phyloP scores from a whole-genome alignment of 148 eudicot species.

The Mesembryanthemum crystallinum region DNA sequence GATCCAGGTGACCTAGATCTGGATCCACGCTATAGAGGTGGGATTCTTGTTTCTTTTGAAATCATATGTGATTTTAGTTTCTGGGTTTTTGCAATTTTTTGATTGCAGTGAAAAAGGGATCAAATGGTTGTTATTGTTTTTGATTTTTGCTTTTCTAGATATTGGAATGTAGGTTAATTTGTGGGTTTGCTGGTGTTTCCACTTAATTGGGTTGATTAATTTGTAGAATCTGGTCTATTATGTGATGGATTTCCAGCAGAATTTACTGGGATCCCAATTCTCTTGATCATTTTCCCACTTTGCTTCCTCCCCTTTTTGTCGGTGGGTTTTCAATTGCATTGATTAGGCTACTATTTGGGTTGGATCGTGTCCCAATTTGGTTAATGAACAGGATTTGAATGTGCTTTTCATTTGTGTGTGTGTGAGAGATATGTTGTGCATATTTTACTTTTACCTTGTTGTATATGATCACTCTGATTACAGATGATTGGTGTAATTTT shows the following conservation, averaged over 20 bases:
- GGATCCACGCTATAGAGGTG: slow-evolving; percentile 64
- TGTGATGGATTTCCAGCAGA: slow-evolving; percentile 8
- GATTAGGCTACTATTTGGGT: slow-evolving; percentile 17
- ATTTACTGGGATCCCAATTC: slow-evolving; percentile 7
- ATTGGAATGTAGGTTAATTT: slow-evolving; percentile 8
- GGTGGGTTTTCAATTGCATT: slow-evolving; percentile 31
- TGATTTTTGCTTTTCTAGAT: background rate
- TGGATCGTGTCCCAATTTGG: slow-evolving; percentile 13
- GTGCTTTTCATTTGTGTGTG: background rate
- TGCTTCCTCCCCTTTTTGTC: slow-evolving; percentile 7
- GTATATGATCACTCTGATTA: slow-evolving; percentile 10
- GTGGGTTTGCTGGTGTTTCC: background rate
- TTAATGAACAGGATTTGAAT: background rate
- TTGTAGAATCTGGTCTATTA: background rate
- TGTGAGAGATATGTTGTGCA: background rate
- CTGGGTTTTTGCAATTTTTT: slow-evolving; percentile 13
- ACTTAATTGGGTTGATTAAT: background rate
- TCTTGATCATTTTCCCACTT: slow-evolving; percentile 10
- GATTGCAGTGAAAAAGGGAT: background rate
- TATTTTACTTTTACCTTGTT: background rate
- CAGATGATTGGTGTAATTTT: background rate
- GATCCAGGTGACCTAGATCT: slow-evolving; percentile 76
- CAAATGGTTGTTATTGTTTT: background rate
- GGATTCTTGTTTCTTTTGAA: slow-evolving; percentile 1
- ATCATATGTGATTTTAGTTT: background rate